These are phyloP conservation scores for Candida coquimbonensis DNA, from an alignment of 805 yeast species.

Conservation along the genomic window DNA sequence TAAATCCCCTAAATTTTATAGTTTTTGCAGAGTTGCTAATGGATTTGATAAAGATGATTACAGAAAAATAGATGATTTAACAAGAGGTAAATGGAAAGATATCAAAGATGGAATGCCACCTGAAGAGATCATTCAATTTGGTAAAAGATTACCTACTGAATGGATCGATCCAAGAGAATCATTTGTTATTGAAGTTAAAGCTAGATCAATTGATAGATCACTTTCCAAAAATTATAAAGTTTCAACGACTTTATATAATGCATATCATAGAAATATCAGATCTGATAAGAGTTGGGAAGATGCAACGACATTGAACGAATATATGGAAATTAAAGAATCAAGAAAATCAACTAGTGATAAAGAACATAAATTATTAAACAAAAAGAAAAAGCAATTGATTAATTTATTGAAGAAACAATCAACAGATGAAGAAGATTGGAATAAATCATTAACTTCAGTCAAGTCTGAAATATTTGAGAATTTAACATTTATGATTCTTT, in stretches of 20 bases:
- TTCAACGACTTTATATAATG: slow-evolving; percentile 67
- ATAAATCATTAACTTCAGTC: slow-evolving; percentile 15
- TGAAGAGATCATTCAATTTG: slow-evolving; percentile 40
- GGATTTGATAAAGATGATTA: slow-evolving; percentile 68
- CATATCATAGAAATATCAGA: slow-evolving; percentile 62
- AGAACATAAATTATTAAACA: slow-evolving; percentile 23
- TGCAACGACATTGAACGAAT: slow-evolving; percentile 51
- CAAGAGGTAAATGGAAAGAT: slow-evolving; percentile 57
- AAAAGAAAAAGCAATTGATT: slow-evolving; percentile 17
- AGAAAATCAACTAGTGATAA: slow-evolving; percentile 14
- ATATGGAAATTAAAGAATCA: slow-evolving; percentile 28
- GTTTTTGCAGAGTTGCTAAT: slow-evolving; percentile 78
- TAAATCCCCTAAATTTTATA: slow-evolving; percentile 34
- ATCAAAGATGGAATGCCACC: slow-evolving; percentile 37
- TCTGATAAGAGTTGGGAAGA: slow-evolving; percentile 58
- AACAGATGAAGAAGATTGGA: slow-evolving; percentile 19
- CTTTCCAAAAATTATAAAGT: slow-evolving; percentile 46
- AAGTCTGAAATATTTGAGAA: slow-evolving; percentile 35
- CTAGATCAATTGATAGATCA: slow-evolving; percentile 57
- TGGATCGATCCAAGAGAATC: slow-evolving; percentile 82
- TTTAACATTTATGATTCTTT: slow-evolving; percentile 42
- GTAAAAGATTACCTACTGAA: slow-evolving; percentile 51
- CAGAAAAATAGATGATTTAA: slow-evolving; percentile 45
- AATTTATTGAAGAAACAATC: slow-evolving; percentile 6
- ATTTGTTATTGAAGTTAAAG: slow-evolving; percentile 75